Evolutionary conservation across 352 stramenopile species (phyloP).

Genomic region (Poterioochromonas sp.): DNA sequence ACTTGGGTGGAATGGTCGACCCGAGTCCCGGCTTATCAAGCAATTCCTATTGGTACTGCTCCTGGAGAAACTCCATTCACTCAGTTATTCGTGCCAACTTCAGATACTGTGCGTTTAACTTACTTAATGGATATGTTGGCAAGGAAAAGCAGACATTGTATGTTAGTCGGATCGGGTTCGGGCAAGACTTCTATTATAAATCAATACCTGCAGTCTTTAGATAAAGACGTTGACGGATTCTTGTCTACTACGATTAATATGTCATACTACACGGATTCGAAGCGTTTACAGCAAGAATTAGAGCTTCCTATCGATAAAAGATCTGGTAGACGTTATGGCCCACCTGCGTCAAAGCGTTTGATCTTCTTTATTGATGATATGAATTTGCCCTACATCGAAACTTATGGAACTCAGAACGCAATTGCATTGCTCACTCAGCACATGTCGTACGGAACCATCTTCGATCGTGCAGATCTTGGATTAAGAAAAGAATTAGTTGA

Average conservation of each 20-base stretch:
- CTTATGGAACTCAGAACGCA: constrained; percentile 87
- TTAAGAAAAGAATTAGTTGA: constrained; percentile 81
- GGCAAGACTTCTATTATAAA: constrained; percentile 93
- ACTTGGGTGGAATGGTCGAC: constrained; percentile 83
- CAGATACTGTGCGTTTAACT: constrained; percentile 85
- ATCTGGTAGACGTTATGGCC: constrained; percentile 84
- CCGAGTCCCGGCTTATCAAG: constrained; percentile 74
- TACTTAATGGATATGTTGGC: constrained; percentile 87
- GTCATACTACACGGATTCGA: constrained; percentile 91
- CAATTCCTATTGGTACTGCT: constrained; percentile 77
- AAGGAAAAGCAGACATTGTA: constrained; percentile 77
- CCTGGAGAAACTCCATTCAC: constrained; percentile 87
- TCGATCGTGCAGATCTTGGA: constrained; percentile 84
- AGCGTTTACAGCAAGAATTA: constrained; percentile 83
- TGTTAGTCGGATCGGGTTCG: constrained; percentile 89
- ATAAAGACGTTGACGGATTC: constrained; percentile 82
- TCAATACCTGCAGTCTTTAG: constrained; percentile 74
- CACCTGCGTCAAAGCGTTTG: constrained; percentile 79
- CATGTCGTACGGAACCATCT: constrained; percentile 76
- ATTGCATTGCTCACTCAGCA: constrained; percentile 87
- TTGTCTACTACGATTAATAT: constrained; percentile 92
- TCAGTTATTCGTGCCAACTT: constrained; percentile 87
- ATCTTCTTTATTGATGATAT: constrained; percentile 89
- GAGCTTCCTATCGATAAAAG: constrained; percentile 93
- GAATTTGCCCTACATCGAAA: constrained; percentile 90